These are phyloP conservation scores for Chlamydomonas asymmetrica DNA, from an alignment of 139 green algal species.

Conservation along the genomic window DNA sequence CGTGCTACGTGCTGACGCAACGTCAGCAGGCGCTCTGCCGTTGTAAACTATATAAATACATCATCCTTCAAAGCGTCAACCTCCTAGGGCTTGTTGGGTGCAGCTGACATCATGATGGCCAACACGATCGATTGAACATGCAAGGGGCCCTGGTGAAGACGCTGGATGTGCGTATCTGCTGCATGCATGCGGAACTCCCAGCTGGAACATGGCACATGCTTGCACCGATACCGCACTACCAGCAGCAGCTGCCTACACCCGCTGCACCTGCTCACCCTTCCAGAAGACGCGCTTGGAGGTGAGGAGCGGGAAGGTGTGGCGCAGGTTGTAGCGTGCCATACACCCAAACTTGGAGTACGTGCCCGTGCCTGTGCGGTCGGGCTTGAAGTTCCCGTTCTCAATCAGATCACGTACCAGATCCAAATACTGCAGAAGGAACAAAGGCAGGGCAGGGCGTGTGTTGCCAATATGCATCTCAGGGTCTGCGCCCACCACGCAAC, in stretches of 20 bases:
- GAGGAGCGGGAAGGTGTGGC: slow-evolving; percentile 94
- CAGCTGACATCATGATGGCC: too few species aligned
- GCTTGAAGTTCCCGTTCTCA: slow-evolving; percentile 63
- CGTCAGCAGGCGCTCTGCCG: too few species aligned
- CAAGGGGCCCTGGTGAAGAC: background rate
- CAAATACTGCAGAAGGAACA: slow-evolving; percentile 98
- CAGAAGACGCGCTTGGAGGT: slow-evolving; percentile 98
- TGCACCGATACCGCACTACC: background rate
- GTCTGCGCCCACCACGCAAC: too few species aligned
- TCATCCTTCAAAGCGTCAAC: too few species aligned
- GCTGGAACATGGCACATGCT: too few species aligned
- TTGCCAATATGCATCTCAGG: too few species aligned
- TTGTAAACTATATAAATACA: too few species aligned
- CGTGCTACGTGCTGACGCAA: too few species aligned
- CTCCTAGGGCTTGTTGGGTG: too few species aligned
- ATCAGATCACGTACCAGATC: slow-evolving; percentile 90
- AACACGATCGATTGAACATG: too few species aligned
- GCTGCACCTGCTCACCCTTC: slow-evolving; percentile 56
- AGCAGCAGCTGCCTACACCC: background rate
- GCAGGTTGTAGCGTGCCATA: slow-evolving; percentile 92
- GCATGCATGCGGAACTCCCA: background rate
- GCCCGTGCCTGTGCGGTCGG: slow-evolving; percentile 95
- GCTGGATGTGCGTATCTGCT: background rate
- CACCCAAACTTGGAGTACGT: slow-evolving; percentile 91
- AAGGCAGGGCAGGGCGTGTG: too few species aligned